A percentile compares a stretch with the other conserved stretches of the same genome.
Evolutionary conservation across 805 yeast species (phyloP).

Genomic region (Pichia californica): DNA sequence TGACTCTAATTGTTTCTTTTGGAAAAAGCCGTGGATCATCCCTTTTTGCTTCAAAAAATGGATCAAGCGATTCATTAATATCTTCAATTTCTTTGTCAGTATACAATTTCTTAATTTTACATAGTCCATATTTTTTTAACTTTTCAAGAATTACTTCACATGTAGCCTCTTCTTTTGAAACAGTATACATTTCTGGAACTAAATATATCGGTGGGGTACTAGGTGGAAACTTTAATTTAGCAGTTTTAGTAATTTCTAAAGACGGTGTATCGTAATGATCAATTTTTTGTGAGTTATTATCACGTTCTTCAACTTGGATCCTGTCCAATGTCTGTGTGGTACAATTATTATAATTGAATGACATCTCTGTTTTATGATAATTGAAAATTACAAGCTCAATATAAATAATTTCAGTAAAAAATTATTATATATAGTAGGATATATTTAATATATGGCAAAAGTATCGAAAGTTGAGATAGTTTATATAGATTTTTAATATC

Average conservation of each 20-base stretch:
- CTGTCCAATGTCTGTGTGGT: slow-evolving; percentile 7
- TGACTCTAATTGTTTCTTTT: slow-evolving; percentile 9
- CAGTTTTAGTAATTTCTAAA: slow-evolving; percentile 5
- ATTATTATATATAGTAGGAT: too few relatives aligned
- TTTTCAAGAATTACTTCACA: not conserved
- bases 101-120: slow-evolving; percentile 5
- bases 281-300: too few relatives aligned
- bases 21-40: slow-evolving; percentile 11
- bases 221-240: slow-evolving; percentile 1
- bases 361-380: not conserved
- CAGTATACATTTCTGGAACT: too few relatives aligned
- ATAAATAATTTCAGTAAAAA: not conserved
- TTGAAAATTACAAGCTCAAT: too few relatives aligned
- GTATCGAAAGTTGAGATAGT: too few relatives aligned
- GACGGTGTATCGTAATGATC: slow-evolving; percentile 5
- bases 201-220: not conserved
- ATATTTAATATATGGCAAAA: too few relatives aligned
- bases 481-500: too few relatives aligned
- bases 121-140: slow-evolving; percentile 6
- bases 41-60: slow-evolving; percentile 5
- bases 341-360: not conserved
- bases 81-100: not conserved
- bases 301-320: not conserved
- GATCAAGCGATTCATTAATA: slow-evolving; percentile 7
- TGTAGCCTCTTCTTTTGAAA: slow-evolving; percentile 7